Conservation (phyloP, 2,329 filamentous ascomycete species). For the Penicillium sp. region DNA sequence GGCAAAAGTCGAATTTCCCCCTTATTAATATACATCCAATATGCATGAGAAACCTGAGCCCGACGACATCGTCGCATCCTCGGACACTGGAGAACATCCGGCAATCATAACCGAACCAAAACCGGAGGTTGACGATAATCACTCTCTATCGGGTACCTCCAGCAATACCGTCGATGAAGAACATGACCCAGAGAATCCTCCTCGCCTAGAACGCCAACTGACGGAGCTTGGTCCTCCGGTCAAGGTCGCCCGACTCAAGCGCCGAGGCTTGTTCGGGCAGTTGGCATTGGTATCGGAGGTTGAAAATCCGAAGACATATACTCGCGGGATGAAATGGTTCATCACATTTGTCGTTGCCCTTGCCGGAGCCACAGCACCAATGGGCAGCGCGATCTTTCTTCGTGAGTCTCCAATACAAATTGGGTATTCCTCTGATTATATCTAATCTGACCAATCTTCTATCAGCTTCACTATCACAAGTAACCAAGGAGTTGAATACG, state of each 20-base stretch:
- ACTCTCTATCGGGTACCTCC: slow-evolving; percentile 15
- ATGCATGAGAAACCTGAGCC: slow-evolving; percentile 6
- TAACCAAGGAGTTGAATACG: slow-evolving; percentile 55
- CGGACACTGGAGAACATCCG: slow-evolving; percentile 4
- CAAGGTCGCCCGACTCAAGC: slow-evolving; percentile 45
- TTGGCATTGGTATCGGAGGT: slow-evolving; percentile 71
- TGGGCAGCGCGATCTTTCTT: slow-evolving; percentile 77
- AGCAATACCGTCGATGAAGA: slow-evolving; percentile 17
- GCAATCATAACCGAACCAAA: not conserved
- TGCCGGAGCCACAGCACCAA: slow-evolving; percentile 66
- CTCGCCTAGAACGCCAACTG: slow-evolving; percentile 12
- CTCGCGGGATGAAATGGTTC: slow-evolving; percentile 68
- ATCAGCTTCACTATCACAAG: slow-evolving; percentile 58
- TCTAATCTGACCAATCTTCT: slow-evolving; percentile 2
- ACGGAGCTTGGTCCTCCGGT: slow-evolving; percentile 32
- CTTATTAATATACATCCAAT: not conserved
- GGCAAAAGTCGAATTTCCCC: not conserved
- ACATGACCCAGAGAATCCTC: slow-evolving; percentile 10
- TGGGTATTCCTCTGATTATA: not conserved
- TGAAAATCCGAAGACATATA: slow-evolving; percentile 64
- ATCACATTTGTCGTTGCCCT: slow-evolving; percentile 70
- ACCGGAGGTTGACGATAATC: slow-evolving; percentile 11
- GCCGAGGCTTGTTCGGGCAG: slow-evolving; percentile 64
- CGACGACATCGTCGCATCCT: not conserved
- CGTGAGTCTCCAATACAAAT: slow-evolving; percentile 46